These are phyloP conservation scores for Aspergillus calidoustus DNA, from an alignment of 2,329 filamentous ascomycete genomes.

Conservation along the genomic window DNA sequence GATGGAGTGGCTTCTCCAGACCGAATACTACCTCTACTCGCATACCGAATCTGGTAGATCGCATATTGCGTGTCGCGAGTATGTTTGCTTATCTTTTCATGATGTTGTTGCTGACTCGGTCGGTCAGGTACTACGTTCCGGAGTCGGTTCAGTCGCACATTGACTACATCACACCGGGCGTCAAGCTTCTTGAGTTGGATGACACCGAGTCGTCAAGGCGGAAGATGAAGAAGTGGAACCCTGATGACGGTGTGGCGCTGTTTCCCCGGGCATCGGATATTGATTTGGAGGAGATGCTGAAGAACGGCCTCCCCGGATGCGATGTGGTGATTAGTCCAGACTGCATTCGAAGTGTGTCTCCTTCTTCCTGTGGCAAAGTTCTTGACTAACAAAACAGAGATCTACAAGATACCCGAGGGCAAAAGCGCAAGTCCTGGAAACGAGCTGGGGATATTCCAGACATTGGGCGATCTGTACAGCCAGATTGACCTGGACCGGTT, in stretches of 20 bases:
- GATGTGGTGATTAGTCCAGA: conserved; percentile 43
- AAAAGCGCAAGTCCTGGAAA: conserved; percentile 48
- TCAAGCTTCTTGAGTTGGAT: conserved; percentile 33
- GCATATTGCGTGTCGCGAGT: conserved; percentile 44
- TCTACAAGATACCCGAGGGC: conserved; percentile 51
- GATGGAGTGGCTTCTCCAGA: conserved; percentile 58
- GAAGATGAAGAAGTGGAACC: not conserved
- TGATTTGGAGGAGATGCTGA: not conserved
- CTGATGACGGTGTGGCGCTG: no score
- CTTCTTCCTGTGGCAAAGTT: no score
- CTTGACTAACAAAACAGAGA: conserved; percentile 27
- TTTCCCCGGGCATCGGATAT: not conserved
- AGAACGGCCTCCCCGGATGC: conserved; percentile 30
- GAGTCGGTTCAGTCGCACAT: conserved; percentile 53
- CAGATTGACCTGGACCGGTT: conserved; percentile 52
- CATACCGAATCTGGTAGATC: conserved; percentile 39
- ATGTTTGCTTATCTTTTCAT: conserved; percentile 23
- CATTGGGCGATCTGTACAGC: conserved; percentile 50
- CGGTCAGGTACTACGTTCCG: conserved; percentile 54
- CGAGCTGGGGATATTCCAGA: conserved; percentile 52
- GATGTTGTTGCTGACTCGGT: not conserved
- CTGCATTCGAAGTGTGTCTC: conserved; percentile 43
- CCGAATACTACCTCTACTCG: conserved; percentile 58
- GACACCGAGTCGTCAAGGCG: not conserved
- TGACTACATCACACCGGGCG: conserved; percentile 60